Base-by-base conservation (phyloP, 169 alveolate genomes). In the Plasmodium reichenowi region DNA sequence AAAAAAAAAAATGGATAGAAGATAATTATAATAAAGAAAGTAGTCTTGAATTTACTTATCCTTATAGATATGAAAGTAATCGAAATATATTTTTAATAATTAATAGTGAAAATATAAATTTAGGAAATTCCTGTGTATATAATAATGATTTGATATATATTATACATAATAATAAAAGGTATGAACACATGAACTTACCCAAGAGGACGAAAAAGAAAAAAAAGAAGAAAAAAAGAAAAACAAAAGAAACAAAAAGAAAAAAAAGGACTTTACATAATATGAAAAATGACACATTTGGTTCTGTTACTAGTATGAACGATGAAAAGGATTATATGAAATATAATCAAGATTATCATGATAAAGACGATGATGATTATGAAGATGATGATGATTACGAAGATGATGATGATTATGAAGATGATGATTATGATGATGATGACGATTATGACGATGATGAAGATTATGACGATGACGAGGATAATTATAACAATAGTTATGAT, bases 111-210 rank as follows among this genome's bases (percentile, higher is more conserved):
- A 83, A 83, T 26, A 59, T 83, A 8, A 83, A 83, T 59, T 83
- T 63, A 12, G 50, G 63, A 6, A 83, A 83, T 60, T 56, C 47
- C 1, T 68, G 71, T 63, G 47, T 83, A 83, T 83, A 72, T 45
- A 59, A 83, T 75, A 83, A 68, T 56, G 91, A 83, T 48, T 54
- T 68, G 52, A 83, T 83, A 68, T 83, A 83, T 63, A 83, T 83
- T 13, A 83, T 83, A 68, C 70, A 68, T 83, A 83, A 83, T 62
- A 83, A 83, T 26, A 83, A 83, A 83, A 83, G 70, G 47, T 83
- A 83, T 83, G 91, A 83, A 67, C 91, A 83, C 59, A 72, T 83
- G 12, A 83, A 83, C 70, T 20, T 83, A 48, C 91, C 52, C 15
- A 83, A 78, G 63, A 67, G 73, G 32, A 47, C 54, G 58, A 83